Evolutionary conservation across 768 basidiomycete genomes (phyloP), one percentile per base, ranked within the genome.

Genomic region (Pleurotus djamor): DNA sequence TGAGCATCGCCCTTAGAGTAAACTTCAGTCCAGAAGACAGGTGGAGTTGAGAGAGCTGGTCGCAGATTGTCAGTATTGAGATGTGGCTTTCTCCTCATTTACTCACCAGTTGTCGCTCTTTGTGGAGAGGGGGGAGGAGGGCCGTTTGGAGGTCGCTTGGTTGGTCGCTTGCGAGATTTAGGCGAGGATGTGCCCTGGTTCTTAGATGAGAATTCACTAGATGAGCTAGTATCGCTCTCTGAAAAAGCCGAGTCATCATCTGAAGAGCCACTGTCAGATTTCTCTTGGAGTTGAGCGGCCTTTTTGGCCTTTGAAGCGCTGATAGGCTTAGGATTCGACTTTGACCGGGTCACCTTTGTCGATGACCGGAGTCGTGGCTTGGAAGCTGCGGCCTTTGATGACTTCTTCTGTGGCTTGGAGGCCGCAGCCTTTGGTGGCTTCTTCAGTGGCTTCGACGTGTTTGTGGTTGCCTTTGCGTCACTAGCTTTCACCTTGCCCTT

Each of bases 11-110:
- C 86, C 17, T 92, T 87, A 6, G 94, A 96, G 74, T 95, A 99
- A 0, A 97, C 92, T 72, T 99, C 97, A 0, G 91, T 92, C 97
- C 97, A 99, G 71, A 95, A 93, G 3, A 95, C 88, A 0, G 96
- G 96, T 3, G 94, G 88, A 8, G 86, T 86, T 55, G 63, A 79
- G 38, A 73, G 76, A 52, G 88, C 83, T 50, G 79, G 74, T 5
- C 74, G 67, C 33, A 28, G 21, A 28, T 28, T 28, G 21, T 28
- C 21, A 28, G 21, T 28, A 62, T 75, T 79, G 59, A 3, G 37
- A 32, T 54, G 7, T 21, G 21, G 21, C 21, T 28, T 28, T 28
- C 21, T 28, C 21, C 21, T 28, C 21, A 49, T 48, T 8, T 45
- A 41, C 9, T 33, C 32, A 41, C 21, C 12, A 45, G 16, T 5